A percentile compares a stretch with the other conserved stretches of the same genome.
Conservation (phyloP, 148 eudicot species). For the Drosera capensis region DNA sequence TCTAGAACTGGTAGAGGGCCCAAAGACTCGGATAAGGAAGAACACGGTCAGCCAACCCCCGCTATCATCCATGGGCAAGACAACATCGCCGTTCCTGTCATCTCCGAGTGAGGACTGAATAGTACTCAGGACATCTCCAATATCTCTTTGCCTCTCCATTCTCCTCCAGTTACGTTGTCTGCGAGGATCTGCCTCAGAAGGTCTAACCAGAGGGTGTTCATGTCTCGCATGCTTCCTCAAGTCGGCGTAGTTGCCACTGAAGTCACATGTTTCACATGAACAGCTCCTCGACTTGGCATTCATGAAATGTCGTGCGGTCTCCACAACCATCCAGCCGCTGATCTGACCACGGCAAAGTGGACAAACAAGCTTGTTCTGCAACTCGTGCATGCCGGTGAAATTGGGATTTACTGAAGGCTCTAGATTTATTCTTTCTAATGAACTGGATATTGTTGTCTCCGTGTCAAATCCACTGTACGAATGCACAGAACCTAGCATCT, state of each 20-base stretch:
- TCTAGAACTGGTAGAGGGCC: slow-evolving; percentile 30
- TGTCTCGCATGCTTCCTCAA: slow-evolving; percentile 75
- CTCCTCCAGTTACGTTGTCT: slow-evolving; percentile 75
- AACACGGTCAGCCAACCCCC: slow-evolving; percentile 48
- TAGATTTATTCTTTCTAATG: slow-evolving; percentile 17
- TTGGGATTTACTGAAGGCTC: slow-evolving; percentile 18
- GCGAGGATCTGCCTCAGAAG: slow-evolving; percentile 68
- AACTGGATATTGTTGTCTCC: slow-evolving; percentile 17
- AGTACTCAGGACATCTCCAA: slow-evolving; percentile 68
- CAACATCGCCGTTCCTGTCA: slow-evolving; percentile 33
- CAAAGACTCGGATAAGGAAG: slow-evolving; percentile 44
- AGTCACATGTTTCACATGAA: slow-evolving; percentile 72
- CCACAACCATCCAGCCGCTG: slow-evolving; percentile 65
- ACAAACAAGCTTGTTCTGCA: slow-evolving; percentile 42
- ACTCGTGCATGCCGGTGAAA: slow-evolving; percentile 24
- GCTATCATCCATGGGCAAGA: slow-evolving; percentile 42
- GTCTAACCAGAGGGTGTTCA: slow-evolving; percentile 65
- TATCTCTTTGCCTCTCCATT: slow-evolving; percentile 69
- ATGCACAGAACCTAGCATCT: slow-evolving; percentile 9
- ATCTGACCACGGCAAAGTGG: slow-evolving; percentile 79
- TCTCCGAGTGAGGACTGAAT: slow-evolving; percentile 54
- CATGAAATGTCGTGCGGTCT: slow-evolving; percentile 68
- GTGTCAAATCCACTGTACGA: slow-evolving; percentile 10
- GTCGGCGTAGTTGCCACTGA: slow-evolving; percentile 54
- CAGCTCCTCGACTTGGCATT: slow-evolving; percentile 71